These are phyloP conservation scores for Claviceps africana DNA, from an alignment of 2,329 filamentous ascomycete species.

Conservation along the genomic window DNA sequence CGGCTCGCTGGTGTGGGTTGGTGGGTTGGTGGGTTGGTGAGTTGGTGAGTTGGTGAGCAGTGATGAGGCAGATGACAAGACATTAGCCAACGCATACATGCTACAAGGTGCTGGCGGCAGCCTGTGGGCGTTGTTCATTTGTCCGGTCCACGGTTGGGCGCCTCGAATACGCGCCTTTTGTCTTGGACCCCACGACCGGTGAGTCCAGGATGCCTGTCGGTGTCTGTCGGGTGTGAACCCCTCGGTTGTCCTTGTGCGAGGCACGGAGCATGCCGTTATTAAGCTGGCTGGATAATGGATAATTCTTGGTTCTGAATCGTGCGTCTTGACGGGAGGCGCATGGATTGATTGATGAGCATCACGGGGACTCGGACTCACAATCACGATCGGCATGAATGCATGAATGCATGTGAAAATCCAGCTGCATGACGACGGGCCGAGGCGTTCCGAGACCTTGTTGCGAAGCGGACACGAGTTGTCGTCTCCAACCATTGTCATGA, in stretches of 20 bases:
- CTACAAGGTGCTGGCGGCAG: background rate
- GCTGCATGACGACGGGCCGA: background rate
- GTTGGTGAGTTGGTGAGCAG: background rate
- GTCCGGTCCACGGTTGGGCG: background rate
- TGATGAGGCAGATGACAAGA: background rate
- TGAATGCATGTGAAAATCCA: background rate
- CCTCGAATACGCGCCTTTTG: background rate
- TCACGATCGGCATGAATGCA: background rate
- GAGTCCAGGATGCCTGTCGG: constrained; percentile 3
- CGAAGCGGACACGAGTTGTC: background rate
- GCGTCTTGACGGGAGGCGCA: too few species aligned
- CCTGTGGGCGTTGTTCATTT: background rate
- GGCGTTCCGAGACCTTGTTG: background rate
- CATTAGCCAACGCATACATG: background rate
- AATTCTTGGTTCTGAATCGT: background rate
- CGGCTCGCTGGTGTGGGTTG: background rate
- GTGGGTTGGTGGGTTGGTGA: background rate
- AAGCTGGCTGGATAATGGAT: background rate
- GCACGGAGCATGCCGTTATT: constrained; percentile 1
- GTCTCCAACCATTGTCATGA: too few species aligned
- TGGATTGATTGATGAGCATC: too few species aligned
- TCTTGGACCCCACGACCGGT: constrained; percentile 7
- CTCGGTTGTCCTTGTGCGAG: background rate
- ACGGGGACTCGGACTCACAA: too few species aligned
- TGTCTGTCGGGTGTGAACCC: constrained; percentile 2